Percentiles rank a stretch among this genome's conserved stretches.
Conservation (phyloP, 2,329 filamentous ascomycete genomes). For the Cladosporium sp. region DNA sequence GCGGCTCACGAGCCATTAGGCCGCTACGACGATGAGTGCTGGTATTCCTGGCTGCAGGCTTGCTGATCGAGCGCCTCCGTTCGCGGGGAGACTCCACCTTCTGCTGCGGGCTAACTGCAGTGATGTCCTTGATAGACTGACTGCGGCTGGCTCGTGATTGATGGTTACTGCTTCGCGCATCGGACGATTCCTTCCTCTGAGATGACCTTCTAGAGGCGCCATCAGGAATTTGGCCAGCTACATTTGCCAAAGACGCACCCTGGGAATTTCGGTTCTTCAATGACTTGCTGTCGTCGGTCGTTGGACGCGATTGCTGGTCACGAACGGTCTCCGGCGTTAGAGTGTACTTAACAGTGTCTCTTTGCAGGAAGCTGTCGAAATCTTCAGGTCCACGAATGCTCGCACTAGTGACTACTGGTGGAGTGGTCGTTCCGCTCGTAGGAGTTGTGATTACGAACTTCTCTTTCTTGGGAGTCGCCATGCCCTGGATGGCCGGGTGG, state of each 20-base stretch:
- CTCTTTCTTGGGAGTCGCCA: constrained; percentile 26
- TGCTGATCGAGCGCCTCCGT: constrained; percentile 33
- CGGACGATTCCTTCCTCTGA: constrained; percentile 3
- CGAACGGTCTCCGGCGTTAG: constrained; percentile 50
- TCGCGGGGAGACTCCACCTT: constrained; percentile 6
- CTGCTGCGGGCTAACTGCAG: constrained; percentile 5
- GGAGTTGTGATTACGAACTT: neutral
- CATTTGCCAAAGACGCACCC: neutral
- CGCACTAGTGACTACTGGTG: constrained; percentile 29
- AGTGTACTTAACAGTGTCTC: constrained; percentile 52
- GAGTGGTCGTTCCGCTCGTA: constrained; percentile 5
- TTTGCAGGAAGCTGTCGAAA: constrained; percentile 50
- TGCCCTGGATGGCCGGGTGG: constrained; percentile 31
- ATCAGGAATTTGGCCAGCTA: neutral
- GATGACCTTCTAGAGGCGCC: neutral
- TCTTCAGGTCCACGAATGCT: constrained; percentile 40
- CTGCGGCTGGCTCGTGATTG: constrained; percentile 26
- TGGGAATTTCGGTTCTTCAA: neutral
- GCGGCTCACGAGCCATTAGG: constrained; percentile 67
- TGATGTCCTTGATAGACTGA: constrained; percentile 25
- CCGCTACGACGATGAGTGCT: constrained; percentile 35
- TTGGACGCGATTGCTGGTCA: constrained; percentile 31
- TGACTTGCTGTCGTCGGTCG: constrained; percentile 22
- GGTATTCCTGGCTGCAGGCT: constrained; percentile 34
- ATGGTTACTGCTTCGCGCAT: neutral